Evolutionary conservation across 2,329 filamentous ascomycete genomes (phyloP).

Genomic region (Helotiales sp.): DNA sequence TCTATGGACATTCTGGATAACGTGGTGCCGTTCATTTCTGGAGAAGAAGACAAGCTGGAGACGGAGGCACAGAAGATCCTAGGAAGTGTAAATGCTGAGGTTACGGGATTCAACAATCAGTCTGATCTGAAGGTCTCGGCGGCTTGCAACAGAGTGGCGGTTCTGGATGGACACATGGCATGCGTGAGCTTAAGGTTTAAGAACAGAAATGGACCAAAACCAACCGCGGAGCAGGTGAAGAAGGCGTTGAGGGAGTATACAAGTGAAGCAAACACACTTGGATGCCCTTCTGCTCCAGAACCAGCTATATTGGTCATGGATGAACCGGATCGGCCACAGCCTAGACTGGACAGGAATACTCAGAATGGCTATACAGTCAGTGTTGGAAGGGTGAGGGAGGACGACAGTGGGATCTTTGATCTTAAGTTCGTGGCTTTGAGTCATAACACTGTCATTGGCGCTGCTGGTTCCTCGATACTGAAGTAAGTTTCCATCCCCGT

Average conservation of each 20-base stretch:
- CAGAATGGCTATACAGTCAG: slow-evolving; percentile 87
- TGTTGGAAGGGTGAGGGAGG: slow-evolving; percentile 78
- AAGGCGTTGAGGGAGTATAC: slow-evolving; percentile 78
- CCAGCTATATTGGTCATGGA: slow-evolving; percentile 87
- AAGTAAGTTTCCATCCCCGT: slow-evolving; percentile 94
- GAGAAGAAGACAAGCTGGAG: slow-evolving; percentile 96
- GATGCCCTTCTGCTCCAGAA: slow-evolving; percentile 82
- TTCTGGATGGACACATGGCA: slow-evolving; percentile 93
- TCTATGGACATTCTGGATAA: slow-evolving; percentile 97
- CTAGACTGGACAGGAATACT: slow-evolving; percentile 83
- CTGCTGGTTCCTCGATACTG: slow-evolving; percentile 91
- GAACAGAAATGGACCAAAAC: slow-evolving; percentile 61
- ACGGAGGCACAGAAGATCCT: slow-evolving; percentile 95
- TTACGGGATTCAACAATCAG: slow-evolving; percentile 77
- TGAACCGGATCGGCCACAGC: slow-evolving; percentile 86
- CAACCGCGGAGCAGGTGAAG: slow-evolving; percentile 74
- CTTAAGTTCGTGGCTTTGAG: slow-evolving; percentile 93
- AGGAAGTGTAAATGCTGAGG: slow-evolving; percentile 68
- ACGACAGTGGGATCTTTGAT: slow-evolving; percentile 87
- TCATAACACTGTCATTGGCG: slow-evolving; percentile 91
- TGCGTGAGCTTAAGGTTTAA: slow-evolving; percentile 86
- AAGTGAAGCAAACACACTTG: slow-evolving; percentile 77
- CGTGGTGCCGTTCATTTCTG: slow-evolving; percentile 88
- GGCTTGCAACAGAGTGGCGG: slow-evolving; percentile 91
- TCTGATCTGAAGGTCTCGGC: slow-evolving; percentile 74